Evolutionary conservation across 2,329 filamentous ascomycete species (phyloP).

Genomic region (Alternaria viburni): DNA sequence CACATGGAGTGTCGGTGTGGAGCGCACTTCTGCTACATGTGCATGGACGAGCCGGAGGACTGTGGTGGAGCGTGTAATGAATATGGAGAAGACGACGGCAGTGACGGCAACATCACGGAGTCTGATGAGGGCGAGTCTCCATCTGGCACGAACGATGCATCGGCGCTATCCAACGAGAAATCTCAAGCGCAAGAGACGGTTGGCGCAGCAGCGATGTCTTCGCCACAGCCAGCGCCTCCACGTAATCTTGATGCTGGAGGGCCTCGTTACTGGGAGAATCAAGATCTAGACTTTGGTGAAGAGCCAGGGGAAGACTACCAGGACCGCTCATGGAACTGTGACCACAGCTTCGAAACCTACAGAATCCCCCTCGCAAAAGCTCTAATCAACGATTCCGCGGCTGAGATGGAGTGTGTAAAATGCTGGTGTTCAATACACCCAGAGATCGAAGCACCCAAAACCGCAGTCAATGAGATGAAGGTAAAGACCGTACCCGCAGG

Average conservation of each 20-base stretch:
- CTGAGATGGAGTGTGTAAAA: conserved; percentile 37
- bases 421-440: conserved; percentile 39
- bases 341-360: conserved; percentile 28
- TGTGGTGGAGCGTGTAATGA: conserved; percentile 36
- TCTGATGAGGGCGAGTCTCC: conserved; percentile 13
- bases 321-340: conserved; percentile 34
- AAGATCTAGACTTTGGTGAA: conserved; percentile 43
- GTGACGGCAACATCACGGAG: conserved; percentile 30
- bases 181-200: neutral
- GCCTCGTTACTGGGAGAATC: conserved; percentile 36
- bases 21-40: conserved; percentile 59
- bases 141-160: neutral
- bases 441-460: conserved; percentile 19
- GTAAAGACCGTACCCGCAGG: neutral
- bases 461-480: neutral
- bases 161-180: neutral
- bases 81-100: conserved; percentile 28
- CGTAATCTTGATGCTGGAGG: conserved; percentile 46
- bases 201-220: neutral
- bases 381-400: conserved; percentile 5
- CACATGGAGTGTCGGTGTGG: conserved; percentile 59
- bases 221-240: conserved; percentile 1
- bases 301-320: conserved; percentile 41
- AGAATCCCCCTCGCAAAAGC: conserved; percentile 21
- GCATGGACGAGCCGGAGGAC: conserved; percentile 41